phyloP scores from a whole-genome alignment of 129 eudicot species.

The Sambucus nigra region DNA sequence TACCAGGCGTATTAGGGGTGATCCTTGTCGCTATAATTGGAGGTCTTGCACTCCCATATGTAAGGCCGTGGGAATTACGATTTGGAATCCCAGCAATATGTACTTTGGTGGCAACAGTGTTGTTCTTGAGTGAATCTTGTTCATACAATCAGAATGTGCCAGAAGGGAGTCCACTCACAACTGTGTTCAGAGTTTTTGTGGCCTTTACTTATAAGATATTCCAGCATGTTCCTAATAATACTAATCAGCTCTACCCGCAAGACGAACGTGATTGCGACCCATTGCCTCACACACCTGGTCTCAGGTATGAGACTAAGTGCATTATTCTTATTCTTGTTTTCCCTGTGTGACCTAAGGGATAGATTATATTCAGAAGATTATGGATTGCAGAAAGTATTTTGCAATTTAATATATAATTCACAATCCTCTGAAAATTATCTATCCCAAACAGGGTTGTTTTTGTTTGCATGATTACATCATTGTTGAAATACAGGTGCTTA shows the following conservation, averaged over 20 bases:
- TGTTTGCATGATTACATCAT: not conserved
- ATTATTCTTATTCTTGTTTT: not conserved
- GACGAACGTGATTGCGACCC: not conserved
- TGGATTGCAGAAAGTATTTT: no score
- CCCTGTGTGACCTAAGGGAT: not conserved
- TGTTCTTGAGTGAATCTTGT: conserved; percentile 27
- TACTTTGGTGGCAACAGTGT: conserved; percentile 32
- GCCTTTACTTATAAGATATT: conserved; percentile 32
- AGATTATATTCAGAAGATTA: no score
- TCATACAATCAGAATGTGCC: conserved; percentile 21
- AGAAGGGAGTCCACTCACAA: conserved; percentile 37
- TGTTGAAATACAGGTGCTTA: conserved; percentile 32
- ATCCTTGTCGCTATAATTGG: conserved; percentile 22
- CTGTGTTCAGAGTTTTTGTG: conserved; percentile 35
- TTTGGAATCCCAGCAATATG: conserved; percentile 61
- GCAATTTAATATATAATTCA: no score
- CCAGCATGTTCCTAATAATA: conserved; percentile 17
- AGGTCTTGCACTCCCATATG: conserved; percentile 31
- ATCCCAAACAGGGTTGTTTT: no score
- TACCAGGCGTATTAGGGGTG: conserved; percentile 14
- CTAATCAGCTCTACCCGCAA: conserved; percentile 17
- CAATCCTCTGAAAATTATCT: no score
- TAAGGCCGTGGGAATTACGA: conserved; percentile 53
- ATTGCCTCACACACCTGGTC: conserved; percentile 31
- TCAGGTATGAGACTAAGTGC: conserved; percentile 31